Conservation (phyloP, 805 yeast species). For the Kregervanrija delftensis region DNA sequence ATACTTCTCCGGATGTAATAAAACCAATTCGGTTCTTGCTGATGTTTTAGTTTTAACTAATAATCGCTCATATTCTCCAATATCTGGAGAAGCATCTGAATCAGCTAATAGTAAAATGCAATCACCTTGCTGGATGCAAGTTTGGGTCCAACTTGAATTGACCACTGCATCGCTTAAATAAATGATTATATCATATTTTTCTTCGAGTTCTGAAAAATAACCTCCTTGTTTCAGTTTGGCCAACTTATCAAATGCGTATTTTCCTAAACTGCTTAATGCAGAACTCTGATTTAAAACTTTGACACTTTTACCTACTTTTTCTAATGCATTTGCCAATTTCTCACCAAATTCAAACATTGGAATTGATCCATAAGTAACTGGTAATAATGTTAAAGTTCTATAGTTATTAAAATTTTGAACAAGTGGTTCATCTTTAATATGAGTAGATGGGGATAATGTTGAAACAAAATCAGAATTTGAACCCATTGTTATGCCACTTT, state of each 20-base stretch:
- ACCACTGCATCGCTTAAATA: constrained; percentile 84
- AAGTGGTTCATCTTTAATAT: constrained; percentile 26
- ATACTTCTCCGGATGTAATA: constrained; percentile 74
- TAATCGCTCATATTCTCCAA: constrained; percentile 82
- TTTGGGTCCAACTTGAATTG: constrained; percentile 81
- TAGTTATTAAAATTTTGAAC: constrained; percentile 42
- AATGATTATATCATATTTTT: constrained; percentile 77
- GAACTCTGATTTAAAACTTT: constrained; percentile 80
- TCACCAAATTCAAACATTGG: constrained; percentile 85
- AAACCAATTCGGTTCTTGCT: constrained; percentile 79
- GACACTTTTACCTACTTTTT: constrained; percentile 64
- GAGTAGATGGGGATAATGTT: constrained; percentile 22
- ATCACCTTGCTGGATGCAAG: constrained; percentile 93
- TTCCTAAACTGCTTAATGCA: constrained; percentile 72
- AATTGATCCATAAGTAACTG: constrained; percentile 61
- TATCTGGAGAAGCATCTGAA: constrained; percentile 60
- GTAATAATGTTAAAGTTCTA: constrained; percentile 79
- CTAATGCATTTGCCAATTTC: constrained; percentile 62
- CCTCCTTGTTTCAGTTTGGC: constrained; percentile 84
- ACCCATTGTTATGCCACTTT: constrained; percentile 8
- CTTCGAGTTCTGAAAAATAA: constrained; percentile 86
- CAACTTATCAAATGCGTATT: constrained; percentile 86
- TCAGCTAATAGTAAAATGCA: constrained; percentile 87
- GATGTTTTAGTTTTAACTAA: constrained; percentile 70
- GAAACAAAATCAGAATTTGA: constrained; percentile 7